Evolutionary conservation across 1,284 basidiomycete genomes (phyloP).

Genomic region (Ustilago nuda): DNA sequence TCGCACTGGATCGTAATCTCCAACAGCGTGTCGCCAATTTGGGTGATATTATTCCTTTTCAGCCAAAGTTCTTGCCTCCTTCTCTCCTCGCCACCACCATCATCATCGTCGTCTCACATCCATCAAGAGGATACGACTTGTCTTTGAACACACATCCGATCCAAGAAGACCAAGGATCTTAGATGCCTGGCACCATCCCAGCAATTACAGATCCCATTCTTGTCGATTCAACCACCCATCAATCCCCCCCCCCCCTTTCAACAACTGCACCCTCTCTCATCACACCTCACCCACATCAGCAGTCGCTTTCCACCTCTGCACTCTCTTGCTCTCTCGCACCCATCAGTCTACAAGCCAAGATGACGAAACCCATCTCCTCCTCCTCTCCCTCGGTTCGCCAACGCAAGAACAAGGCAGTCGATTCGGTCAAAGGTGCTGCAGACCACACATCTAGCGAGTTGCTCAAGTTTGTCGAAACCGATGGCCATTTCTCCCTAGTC

Average conservation of each 20-base stretch:
- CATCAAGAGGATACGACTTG: no score
- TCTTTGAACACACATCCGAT: not conserved
- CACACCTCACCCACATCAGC: slow-evolving; percentile 36
- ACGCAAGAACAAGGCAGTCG: slow-evolving; percentile 25
- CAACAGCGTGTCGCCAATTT: slow-evolving; percentile 4
- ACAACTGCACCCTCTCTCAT: slow-evolving; percentile 41
- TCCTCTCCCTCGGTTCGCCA: slow-evolving; percentile 18
- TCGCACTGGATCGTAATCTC: no score
- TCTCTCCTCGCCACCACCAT: slow-evolving; percentile 7
- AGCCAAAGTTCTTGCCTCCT: not conserved
- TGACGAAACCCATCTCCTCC: slow-evolving; percentile 43
- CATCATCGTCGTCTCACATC: not conserved
- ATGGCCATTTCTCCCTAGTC: slow-evolving; percentile 68
- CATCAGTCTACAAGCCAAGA: slow-evolving; percentile 43
- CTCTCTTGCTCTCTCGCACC: slow-evolving; percentile 40
- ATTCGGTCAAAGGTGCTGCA: not conserved
- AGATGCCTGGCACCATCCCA: slow-evolving; percentile 53
- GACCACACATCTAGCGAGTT: slow-evolving; percentile 33
- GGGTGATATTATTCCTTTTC: not conserved
- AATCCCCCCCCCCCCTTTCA: no score
- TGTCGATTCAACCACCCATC: slow-evolving; percentile 40
- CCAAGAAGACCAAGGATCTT: not conserved
- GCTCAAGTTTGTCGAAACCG: slow-evolving; percentile 65
- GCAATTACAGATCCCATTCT: slow-evolving; percentile 51
- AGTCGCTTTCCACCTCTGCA: slow-evolving; percentile 33